Base-by-base conservation (phyloP, 2,329 filamentous ascomycete genomes). In the Talaromyces amestolkiae region DNA sequence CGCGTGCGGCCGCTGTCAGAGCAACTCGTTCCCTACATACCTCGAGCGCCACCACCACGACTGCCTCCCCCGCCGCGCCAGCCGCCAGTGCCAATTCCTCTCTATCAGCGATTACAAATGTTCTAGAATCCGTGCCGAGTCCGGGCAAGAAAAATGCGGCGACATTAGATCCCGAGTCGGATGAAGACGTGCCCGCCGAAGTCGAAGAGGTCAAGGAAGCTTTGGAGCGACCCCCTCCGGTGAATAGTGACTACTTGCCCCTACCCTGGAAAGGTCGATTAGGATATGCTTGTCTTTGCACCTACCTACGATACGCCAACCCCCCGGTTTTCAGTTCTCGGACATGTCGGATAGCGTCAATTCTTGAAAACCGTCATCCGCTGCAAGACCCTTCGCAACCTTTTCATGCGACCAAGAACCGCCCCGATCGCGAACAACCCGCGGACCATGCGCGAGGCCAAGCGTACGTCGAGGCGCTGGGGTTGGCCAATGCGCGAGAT, bases 271-370 rank as follows among this genome's bases (percentile, higher is more conserved):
- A 89, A 78, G 94, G 94, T 0, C 86, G 93, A 33, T 76, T 97
- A 67, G 93, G 93, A 65, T 97, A 96, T 84, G 92, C 94, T 11
- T 97, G 93, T 73, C 81, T 98, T 17, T 96, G 96, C 74, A 98
- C 94, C 0, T 97, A 97, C 75, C 83, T 98, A 1, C 89, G 94
- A 53, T 85, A 86, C 61, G 88, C 91, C 1, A 94, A 88, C 68
- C 91, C 92, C 8, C 89, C 94, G 0, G 88, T 98, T 1, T 98
- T 97, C 77, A 91, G 89, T 69, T 97, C 94, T 0, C 87, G 94
- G 64, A 97, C 94, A 0, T 97, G 93, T 74, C 90, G 93, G 35
- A 94, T 98, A 68, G 85, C 91, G 1, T 96, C 92, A 0, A 97
- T 98, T 51, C 75, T 97, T 11, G 93, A 97, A 65, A 92, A 97